Base-by-base conservation (phyloP, 192 early-diverging fungal species). In the Gamsiella multidivaricata region DNA sequence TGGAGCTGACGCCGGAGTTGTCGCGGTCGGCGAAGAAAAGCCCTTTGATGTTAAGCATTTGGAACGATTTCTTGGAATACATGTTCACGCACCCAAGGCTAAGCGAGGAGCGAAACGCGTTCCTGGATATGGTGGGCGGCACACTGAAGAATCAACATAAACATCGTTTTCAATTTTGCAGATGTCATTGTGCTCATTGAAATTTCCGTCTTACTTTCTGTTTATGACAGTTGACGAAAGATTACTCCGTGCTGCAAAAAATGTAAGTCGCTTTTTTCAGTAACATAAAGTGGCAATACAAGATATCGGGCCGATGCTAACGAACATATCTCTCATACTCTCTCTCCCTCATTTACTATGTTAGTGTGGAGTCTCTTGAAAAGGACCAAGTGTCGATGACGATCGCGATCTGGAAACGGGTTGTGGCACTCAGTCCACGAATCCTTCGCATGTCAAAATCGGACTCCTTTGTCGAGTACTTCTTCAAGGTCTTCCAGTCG, bases 391-490 rank as follows among this genome's bases (percentile, higher is more conserved):
- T 55, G 0, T 29, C 60, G 6, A 79, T 70, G 49, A 70, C 84
- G 5, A 65, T 87, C 14, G 43, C 58, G 32, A 61, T 88, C 5
- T 85, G 88, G 80, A 83, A 82, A 29, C 65, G 57, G 20, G 14
- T 92, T 7, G 69, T 91, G n/a, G 79, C 67, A 6, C 56, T 83
- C 9, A 80, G 74, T n/a, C 81, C 82, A 10, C 66, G 72, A 3
- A 58, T 86, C 11, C 55, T 89, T 23, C 54, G 50, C 4, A 74
- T 54, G 25, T 53, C 79, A 9, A 70, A 68, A 31, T 57, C 69
- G 10, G 54, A 46, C 3, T 52, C 54, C 9, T 80, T 83, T 51
- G 71, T 80, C 22, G 43, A 76, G 15, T 61, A 62, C 33, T 81
- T 88, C 33, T 81, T 71, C 59, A 54, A 81, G 28, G 50, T 67